phyloP scores from a whole-genome alignment of 192 early-diverging fungal species.

The Gonapodya sp. region DNA sequence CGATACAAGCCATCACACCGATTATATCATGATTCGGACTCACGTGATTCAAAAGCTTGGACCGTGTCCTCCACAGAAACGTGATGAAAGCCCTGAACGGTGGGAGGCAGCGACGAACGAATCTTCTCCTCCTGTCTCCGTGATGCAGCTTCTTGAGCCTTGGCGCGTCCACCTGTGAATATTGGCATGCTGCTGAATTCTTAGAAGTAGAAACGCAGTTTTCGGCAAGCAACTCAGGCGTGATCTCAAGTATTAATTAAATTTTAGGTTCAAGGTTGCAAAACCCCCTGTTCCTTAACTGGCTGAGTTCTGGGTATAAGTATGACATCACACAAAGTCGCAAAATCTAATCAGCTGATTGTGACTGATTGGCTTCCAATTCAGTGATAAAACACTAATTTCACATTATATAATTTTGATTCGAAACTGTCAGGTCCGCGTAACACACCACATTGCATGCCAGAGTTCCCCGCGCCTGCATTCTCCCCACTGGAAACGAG shows the following conservation, averaged over 20 bases:
- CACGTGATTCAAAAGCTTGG: neutral
- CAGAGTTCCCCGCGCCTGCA: too few relatives aligned
- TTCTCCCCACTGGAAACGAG: too few relatives aligned
- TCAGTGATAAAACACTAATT: too few relatives aligned
- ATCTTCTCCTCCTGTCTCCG: neutral
- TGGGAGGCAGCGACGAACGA: neutral
- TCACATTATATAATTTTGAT: too few relatives aligned
- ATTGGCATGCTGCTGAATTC: neutral
- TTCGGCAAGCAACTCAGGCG: neutral
- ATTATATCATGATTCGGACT: neutral
- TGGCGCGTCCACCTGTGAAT: neutral
- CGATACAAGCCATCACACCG: neutral
- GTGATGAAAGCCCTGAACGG: neutral
- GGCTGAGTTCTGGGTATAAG: too few relatives aligned
- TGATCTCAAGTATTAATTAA: neutral
- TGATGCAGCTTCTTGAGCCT: neutral
- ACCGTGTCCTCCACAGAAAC: neutral
- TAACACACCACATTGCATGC: too few relatives aligned
- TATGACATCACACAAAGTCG: too few relatives aligned
- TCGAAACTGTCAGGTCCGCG: too few relatives aligned
- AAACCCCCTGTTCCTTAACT: too few relatives aligned
- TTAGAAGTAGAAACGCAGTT: too few relatives aligned
- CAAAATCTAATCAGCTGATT: too few relatives aligned
- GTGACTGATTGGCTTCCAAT: too few relatives aligned
- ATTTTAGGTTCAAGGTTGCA: neutral